These are phyloP conservation scores for Lecanoromycetidae sp. DNA, from an alignment of 2,329 filamentous ascomycete species.

Conservation along the genomic window DNA sequence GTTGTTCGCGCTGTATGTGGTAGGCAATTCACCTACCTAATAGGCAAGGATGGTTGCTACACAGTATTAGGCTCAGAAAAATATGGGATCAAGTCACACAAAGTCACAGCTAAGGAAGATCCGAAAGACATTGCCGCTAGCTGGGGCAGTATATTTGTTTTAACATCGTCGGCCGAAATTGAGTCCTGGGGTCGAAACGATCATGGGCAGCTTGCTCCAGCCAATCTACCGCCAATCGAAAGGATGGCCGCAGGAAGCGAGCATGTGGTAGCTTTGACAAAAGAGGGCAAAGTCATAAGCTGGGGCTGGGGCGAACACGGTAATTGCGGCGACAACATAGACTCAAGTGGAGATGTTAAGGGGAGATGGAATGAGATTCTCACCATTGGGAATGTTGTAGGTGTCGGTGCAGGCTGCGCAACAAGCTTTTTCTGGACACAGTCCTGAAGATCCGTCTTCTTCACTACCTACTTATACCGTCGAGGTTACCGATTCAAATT, in stretches of 20 bases:
- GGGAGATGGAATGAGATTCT: constrained; percentile 56
- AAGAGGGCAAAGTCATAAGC: constrained; percentile 54
- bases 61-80: constrained; percentile 63
- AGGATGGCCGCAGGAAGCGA: constrained; percentile 78
- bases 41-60: constrained; percentile 48
- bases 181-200: constrained; percentile 73
- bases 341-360: constrained; percentile 54
- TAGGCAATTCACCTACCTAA: constrained; percentile 70
- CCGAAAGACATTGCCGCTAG: constrained; percentile 64
- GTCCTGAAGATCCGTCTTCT: no score
- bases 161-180: constrained; percentile 49
- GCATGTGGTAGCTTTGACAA: constrained; percentile 64
- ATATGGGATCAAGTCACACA: constrained; percentile 49
- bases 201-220: constrained; percentile 65
- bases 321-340: constrained; percentile 66
- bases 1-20: constrained; percentile 61
- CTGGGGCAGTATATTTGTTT: constrained; percentile 70
- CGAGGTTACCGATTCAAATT: no score
- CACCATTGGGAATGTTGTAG: constrained; percentile 40
- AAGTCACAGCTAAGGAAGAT: constrained; percentile 40
- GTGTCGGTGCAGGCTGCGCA: constrained; percentile 74
- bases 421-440: constrained; percentile 61
- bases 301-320: constrained; percentile 99
- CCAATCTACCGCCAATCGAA: constrained; percentile 44
- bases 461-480: no score